A percentile compares a stretch with the other conserved stretches of the same genome.
Conservation (phyloP, 768 basidiomycete genomes). For the Kwoniella mangroviensis region DNA sequence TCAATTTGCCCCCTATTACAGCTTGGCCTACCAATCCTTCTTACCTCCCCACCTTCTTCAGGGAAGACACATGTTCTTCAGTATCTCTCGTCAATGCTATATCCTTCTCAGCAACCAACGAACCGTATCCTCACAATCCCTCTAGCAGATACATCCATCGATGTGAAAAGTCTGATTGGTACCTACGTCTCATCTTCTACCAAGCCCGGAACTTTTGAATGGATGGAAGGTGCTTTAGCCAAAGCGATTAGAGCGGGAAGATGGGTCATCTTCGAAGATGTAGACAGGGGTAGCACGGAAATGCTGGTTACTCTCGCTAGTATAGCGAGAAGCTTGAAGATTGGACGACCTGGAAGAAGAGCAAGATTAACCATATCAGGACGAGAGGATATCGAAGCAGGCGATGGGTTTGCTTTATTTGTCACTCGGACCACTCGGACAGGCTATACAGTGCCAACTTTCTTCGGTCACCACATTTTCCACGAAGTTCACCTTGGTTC, state of each 20-base stretch:
- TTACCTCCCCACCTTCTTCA: conserved; percentile 83
- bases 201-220: conserved; percentile 86
- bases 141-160: conserved; percentile 92
- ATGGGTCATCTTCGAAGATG: conserved; percentile 91
- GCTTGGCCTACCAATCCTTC: conserved; percentile 73
- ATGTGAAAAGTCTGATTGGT: conserved; percentile 88
- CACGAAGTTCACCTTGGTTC: conserved; percentile 69
- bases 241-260: conserved; percentile 85
- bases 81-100: conserved; percentile 72
- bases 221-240: conserved; percentile 92
- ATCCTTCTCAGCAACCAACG: conserved; percentile 62
- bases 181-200: conserved; percentile 87
- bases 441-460: conserved; percentile 66
- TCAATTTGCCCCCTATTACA: conserved; percentile 70
- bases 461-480: conserved; percentile 86
- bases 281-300: conserved; percentile 87
- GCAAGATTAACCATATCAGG: conserved; percentile 73
- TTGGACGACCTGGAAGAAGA: conserved; percentile 65
- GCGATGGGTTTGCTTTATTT: conserved; percentile 81
- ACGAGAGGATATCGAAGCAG: conserved; percentile 73
- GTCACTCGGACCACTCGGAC: conserved; percentile 74
- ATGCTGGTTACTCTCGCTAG: conserved; percentile 85
- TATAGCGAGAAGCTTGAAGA: conserved; percentile 73
- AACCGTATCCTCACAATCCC: conserved; percentile 84
- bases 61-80: conserved; percentile 83